Evolutionary conservation across 2,329 filamentous ascomycete genomes (phyloP).

Genomic region (Cryoendolithus antarcticus): DNA sequence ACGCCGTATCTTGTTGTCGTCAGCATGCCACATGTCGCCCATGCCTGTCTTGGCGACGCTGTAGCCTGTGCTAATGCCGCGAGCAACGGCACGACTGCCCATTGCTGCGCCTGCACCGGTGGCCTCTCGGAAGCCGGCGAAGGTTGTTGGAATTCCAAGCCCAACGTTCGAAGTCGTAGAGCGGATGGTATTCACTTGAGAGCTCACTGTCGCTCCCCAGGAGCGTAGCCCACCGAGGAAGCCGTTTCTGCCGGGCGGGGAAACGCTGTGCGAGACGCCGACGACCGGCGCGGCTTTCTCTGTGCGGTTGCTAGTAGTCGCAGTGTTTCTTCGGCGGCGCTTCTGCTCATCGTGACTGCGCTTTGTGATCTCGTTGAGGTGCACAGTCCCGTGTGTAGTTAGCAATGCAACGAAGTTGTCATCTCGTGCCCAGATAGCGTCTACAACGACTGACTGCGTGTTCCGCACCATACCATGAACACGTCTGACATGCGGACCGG

Average conservation of each 20-base stretch:
- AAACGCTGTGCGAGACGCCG: slow-evolving; percentile 20
- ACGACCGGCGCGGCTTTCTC: slow-evolving; percentile 23
- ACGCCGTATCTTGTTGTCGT: slow-evolving; percentile 61
- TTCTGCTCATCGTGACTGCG: slow-evolving; percentile 8
- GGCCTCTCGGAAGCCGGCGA: slow-evolving; percentile 20
- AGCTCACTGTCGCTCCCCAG: slow-evolving; percentile 31
- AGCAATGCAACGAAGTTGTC: slow-evolving; percentile 79
- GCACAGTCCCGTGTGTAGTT: slow-evolving; percentile 88
- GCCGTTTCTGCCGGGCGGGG: slow-evolving; percentile 20
- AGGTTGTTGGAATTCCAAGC: slow-evolving; percentile 18
- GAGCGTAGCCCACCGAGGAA: slow-evolving; percentile 21
- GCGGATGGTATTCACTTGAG: slow-evolving; percentile 20
- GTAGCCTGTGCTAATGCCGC: slow-evolving; percentile 61
- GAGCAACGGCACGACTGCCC: slow-evolving; percentile 58
- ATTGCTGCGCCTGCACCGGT: slow-evolving; percentile 36
- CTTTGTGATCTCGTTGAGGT: slow-evolving; percentile 71
- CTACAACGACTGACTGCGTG: slow-evolving; percentile 81
- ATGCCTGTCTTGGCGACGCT: slow-evolving; percentile 58
- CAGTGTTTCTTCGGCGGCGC: slow-evolving; percentile 14
- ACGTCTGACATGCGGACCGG: slow-evolving; percentile 54
- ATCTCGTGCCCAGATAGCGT: slow-evolving; percentile 76
- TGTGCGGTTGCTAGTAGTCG: slow-evolving; percentile 5
- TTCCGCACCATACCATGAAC: slow-evolving; percentile 81
- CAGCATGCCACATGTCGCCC: slow-evolving; percentile 59
- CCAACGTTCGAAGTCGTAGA: slow-evolving; percentile 9